phyloP scores from a whole-genome alignment of 169 alveolate species.

The Plasmodium gonderi region DNA sequence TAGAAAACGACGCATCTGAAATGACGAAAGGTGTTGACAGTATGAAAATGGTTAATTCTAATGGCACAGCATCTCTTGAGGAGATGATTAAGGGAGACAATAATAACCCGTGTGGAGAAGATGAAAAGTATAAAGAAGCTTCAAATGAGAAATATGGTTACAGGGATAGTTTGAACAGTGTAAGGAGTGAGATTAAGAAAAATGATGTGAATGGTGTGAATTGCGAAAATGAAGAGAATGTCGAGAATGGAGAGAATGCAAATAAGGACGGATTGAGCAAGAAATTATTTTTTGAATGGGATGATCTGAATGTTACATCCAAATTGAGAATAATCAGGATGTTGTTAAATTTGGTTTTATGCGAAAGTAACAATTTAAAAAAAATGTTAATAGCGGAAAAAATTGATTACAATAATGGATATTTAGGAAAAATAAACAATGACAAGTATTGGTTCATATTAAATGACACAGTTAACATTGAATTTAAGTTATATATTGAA shows the following conservation, averaged over 20 bases:
- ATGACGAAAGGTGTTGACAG: too few species aligned
- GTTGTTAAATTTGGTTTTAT: conserved; percentile 58
- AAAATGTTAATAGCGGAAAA: conserved; percentile 9
- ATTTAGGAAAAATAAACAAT: conserved; percentile 33
- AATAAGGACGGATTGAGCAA: conserved; percentile 15
- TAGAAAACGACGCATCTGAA: too few species aligned
- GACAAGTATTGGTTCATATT: conserved; percentile 66
- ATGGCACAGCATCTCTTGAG: too few species aligned
- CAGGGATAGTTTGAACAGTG: too few species aligned
- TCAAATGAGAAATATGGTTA: background rate
- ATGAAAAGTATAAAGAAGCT: background rate
- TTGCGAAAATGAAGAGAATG: background rate
- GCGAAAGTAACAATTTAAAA: conserved; percentile 64
- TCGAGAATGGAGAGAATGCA: background rate
- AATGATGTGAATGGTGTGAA: background rate
- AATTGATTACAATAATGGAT: conserved; percentile 33
- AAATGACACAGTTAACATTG: conserved; percentile 50
- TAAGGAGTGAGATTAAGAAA: background rate
- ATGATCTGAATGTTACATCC: conserved; percentile 16
- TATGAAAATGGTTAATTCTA: too few species aligned
- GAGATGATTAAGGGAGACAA: too few species aligned
- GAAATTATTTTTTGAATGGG: conserved; percentile 70
- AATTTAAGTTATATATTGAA: conserved; percentile 61
- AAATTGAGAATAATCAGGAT: conserved; percentile 55
- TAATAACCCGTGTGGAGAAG: too few species aligned